Evolutionary conservation across 441 rosid species (phyloP).

Genomic region (Populus tomentosa): DNA sequence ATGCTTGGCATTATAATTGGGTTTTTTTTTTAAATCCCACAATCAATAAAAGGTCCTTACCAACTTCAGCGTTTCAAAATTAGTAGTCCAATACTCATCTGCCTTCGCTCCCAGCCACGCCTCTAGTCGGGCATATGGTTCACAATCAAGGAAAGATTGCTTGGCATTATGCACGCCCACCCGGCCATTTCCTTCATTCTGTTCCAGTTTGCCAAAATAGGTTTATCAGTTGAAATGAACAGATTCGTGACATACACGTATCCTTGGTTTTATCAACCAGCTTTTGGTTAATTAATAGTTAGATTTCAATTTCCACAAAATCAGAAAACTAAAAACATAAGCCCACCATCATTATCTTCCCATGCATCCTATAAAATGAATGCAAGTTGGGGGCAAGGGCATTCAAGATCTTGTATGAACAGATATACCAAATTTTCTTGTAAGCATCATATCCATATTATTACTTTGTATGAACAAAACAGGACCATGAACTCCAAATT

Average conservation of each 20-base stretch:
- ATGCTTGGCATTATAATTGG: background rate
- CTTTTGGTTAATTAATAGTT: background rate
- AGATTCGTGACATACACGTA: background rate
- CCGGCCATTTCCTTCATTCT: slow-evolving; percentile 26
- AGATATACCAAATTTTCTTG: background rate
- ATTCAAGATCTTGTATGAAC: background rate
- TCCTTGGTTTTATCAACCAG: background rate
- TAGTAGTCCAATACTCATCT: slow-evolving; percentile 31
- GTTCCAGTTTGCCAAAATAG: background rate
- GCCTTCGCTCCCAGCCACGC: slow-evolving; percentile 28
- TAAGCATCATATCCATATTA: background rate
- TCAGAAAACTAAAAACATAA: background rate
- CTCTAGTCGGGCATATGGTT: slow-evolving; percentile 28
- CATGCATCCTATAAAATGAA: background rate
- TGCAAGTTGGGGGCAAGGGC: background rate
- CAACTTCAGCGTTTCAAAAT: slow-evolving; percentile 22
- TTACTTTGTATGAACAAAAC: background rate
- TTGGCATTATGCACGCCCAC: slow-evolving; percentile 32
- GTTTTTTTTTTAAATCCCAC: background rate
- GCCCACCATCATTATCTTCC: background rate
- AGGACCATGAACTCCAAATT: background rate
- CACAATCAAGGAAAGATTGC: slow-evolving; percentile 39
- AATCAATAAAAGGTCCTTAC: slow-evolving; percentile 18
- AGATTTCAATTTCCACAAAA: background rate
- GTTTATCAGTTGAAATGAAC: background rate